Conservation (phyloP, 352 stramenopile genomes). For the Phytophthora capsici region DNA sequence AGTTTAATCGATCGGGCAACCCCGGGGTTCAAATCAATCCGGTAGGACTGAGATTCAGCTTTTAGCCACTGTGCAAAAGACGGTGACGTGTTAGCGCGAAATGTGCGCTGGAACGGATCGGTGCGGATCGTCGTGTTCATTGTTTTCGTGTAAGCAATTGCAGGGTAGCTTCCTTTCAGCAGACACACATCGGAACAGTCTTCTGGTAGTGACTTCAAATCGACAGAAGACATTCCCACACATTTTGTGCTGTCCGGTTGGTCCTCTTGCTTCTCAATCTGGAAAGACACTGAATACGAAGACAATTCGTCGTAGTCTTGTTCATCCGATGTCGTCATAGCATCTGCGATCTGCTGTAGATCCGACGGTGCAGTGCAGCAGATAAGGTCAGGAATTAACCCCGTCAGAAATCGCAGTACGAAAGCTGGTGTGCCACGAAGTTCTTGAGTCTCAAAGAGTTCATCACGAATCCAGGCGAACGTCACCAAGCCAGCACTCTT, state of each 20-base stretch:
- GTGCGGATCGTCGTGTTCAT: conserved; percentile 14
- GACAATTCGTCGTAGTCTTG: conserved; percentile 30
- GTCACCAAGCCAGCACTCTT: conserved; percentile 41
- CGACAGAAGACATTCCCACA: conserved; percentile 33
- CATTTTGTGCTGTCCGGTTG: conserved; percentile 47
- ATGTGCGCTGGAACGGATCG: conserved; percentile 5
- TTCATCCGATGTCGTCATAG: conserved; percentile 10
- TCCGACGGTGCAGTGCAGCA: conserved; percentile 36
- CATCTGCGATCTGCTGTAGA: conserved; percentile 20
- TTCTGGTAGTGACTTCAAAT: conserved; percentile 22
- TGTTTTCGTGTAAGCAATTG: conserved; percentile 23
- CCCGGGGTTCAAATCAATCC: conserved; percentile 29
- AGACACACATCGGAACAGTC: conserved; percentile 21
- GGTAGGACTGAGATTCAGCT: conserved; percentile 19
- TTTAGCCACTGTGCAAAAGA: conserved; percentile 38
- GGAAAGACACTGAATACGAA: conserved; percentile 45
- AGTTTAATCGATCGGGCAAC: conserved; percentile 17
- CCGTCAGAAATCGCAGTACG: conserved; percentile 60
- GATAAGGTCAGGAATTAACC: conserved; percentile 37
- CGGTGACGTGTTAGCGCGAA: not conserved
- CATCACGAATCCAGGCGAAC: conserved; percentile 70
- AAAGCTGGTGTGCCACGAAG: conserved; percentile 69
- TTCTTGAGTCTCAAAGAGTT: conserved; percentile 43
- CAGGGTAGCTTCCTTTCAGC: conserved; percentile 50
- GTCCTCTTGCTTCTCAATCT: conserved; percentile 59